Base-by-base conservation (phyloP, 805 yeast species). In the Candida succiphila region DNA sequence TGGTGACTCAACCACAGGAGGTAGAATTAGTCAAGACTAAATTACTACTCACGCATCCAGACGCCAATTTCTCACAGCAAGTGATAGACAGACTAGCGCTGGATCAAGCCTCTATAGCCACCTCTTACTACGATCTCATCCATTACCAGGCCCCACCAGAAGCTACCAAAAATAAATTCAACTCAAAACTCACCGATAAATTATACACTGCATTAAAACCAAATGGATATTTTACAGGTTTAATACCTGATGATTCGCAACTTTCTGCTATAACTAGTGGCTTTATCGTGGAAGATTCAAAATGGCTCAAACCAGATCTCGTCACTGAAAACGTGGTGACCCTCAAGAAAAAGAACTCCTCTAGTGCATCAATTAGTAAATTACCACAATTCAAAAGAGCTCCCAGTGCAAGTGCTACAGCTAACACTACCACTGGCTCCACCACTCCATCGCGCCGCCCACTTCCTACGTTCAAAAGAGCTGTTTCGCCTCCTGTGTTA, bases 231-330 rank as follows among this genome's bases (percentile, higher is more conserved):
- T 54, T 78, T 21, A 51, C 53, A 27, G 86, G 86, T 7, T 65
- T 69, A 38, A 60, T 73, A 36, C 76, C 78, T 4, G 42, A 43
- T 6, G 68, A 64, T 39, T 75, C 61, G 41, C 61, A 60, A 31
- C 51, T 84, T 34, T 80, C 78, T 44, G 88, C 77, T 18, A 61
- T 82, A 33, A 65, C 78, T 63, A 65, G 68, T 22, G 89, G 88
- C 0, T 78, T 82, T 41, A 56, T 72, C n/a, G 58, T 65, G 5
- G 46, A 41, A 13, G 52, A 51, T 17, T 59, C 51, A 19, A 77
- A 70, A 20, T 21, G 23, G 23, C 10, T 10, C 7, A 21, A 21
- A 21, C 23, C 23, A 21, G 23, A 21, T 7, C 7, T 7, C 10
- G 26, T 27, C 21, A 23, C 13, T 21, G 20, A 8, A 9, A 13